A percentile compares a stretch with the other conserved stretches of the same genome.
Evolutionary conservation across 176 grass and related monocot genomes (phyloP).

Genomic region (Eremochloa ophiuroides): DNA sequence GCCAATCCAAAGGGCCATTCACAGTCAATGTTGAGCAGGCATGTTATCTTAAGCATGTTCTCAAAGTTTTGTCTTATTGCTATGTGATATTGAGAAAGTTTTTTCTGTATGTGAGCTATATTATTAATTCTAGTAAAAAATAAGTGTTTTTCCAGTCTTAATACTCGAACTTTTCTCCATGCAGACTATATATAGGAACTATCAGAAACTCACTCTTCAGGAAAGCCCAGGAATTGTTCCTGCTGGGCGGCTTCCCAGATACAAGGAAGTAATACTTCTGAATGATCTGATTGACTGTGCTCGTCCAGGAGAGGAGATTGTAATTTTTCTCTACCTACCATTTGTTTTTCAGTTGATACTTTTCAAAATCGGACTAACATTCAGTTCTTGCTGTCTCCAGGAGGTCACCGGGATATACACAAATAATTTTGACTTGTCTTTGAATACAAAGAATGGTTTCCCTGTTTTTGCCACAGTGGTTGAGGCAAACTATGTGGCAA

Average conservation of each 20-base stretch:
- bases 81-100: neutral
- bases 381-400: conserved; percentile 37
- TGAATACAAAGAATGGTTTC: conserved; percentile 99
- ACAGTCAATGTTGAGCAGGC: conserved; percentile 94
- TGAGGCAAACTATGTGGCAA: conserved; percentile 91
- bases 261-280: conserved; percentile 99
- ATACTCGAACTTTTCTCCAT: neutral
- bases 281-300: conserved; percentile 97
- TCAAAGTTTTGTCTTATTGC: neutral
- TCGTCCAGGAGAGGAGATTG: conserved; percentile 98
- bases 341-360: neutral
- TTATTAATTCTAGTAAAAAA: neutral
- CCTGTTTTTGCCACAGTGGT: conserved; percentile 96
- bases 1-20: conserved; percentile 96
- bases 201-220: conserved; percentile 94
- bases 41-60: conserved; percentile 4
- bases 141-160: neutral
- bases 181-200: conserved; percentile 97
- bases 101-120: neutral
- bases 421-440: conserved; percentile 96
- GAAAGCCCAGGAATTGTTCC: conserved; percentile 98
- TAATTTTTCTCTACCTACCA: conserved; percentile 36
- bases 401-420: conserved; percentile 99
- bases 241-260: conserved; percentile 95
- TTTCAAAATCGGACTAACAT: conserved; percentile 6